phyloP scores from a whole-genome alignment of 495 filamentous ascomycete genomes.

The Terfezia boudieri region DNA sequence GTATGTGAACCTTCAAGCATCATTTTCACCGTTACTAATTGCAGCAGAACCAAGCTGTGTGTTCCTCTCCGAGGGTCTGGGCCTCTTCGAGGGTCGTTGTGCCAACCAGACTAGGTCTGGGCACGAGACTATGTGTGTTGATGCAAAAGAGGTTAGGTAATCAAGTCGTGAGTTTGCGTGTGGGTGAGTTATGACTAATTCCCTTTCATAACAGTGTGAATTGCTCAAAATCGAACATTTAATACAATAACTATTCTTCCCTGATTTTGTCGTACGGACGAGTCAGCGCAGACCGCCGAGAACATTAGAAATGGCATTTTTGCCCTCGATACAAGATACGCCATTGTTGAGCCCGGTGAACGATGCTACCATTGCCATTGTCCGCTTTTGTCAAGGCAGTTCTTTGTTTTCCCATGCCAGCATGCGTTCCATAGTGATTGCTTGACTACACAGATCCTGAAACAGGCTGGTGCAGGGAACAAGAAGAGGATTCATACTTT shows the following conservation, averaged over 20 bases:
- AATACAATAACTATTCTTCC: slow-evolving; percentile 96
- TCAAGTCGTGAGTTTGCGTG: slow-evolving; percentile 38
- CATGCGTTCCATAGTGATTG: slow-evolving; percentile 95
- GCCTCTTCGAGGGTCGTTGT: too few relatives aligned
- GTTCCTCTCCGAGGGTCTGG: slow-evolving; percentile 79
- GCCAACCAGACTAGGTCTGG: too few relatives aligned
- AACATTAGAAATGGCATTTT: slow-evolving; percentile 77
- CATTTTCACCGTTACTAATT: slow-evolving; percentile 19
- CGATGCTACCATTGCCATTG: slow-evolving; percentile 70
- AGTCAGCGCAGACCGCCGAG: slow-evolving; percentile 59
- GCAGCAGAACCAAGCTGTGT: slow-evolving; percentile 72
- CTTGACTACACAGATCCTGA: slow-evolving; percentile 58
- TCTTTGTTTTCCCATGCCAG: slow-evolving; percentile 96
- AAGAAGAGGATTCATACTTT: slow-evolving; percentile 62
- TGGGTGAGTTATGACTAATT: not conserved
- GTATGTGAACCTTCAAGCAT: slow-evolving; percentile 10
- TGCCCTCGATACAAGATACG: slow-evolving; percentile 65
- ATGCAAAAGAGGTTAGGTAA: too few relatives aligned
- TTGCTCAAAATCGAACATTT: slow-evolving; percentile 86
- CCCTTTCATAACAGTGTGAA: slow-evolving; percentile 38
- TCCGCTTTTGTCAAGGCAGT: slow-evolving; percentile 68
- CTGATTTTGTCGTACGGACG: slow-evolving; percentile 98
- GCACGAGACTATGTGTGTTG: too few relatives aligned
- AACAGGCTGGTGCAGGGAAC: slow-evolving; percentile 47
- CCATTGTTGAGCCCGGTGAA: slow-evolving; percentile 91